phyloP scores from a whole-genome alignment of 768 basidiomycete species.

The Pluteus cervinus region DNA sequence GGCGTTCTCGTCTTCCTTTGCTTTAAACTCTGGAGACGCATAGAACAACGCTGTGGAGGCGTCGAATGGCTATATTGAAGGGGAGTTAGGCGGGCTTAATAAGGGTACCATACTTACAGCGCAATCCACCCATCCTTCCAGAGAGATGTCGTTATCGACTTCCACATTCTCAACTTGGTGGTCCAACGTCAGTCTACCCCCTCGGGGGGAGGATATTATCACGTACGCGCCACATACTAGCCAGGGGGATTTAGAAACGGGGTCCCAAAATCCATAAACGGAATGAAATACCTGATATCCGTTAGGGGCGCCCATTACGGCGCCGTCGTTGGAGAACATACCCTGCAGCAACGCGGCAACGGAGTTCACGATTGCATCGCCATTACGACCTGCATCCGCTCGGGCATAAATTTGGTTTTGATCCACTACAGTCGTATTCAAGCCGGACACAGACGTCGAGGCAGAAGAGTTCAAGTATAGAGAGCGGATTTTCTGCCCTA shows the following conservation, averaged over 20 bases:
- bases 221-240: slow-evolving; percentile 35
- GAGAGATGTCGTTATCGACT: slow-evolving; percentile 50
- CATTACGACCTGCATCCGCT: slow-evolving; percentile 71
- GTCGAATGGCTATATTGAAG: slow-evolving; percentile 36
- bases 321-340: slow-evolving; percentile 62
- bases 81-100: background rate
- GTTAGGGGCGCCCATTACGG: slow-evolving; percentile 46
- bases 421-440: slow-evolving; percentile 30
- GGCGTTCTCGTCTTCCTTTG: slow-evolving; percentile 36
- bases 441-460: slow-evolving; percentile 41
- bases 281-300: slow-evolving; percentile 52
- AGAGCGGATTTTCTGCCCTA: slow-evolving; percentile 46
- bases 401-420: slow-evolving; percentile 35
- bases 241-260: too few relatives aligned
- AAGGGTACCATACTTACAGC: slow-evolving; percentile 38
- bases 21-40: slow-evolving; percentile 41
- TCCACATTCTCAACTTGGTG: slow-evolving; percentile 55
- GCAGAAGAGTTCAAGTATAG: slow-evolving; percentile 52
- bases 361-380: slow-evolving; percentile 59
- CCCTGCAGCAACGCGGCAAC: slow-evolving; percentile 67
- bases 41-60: slow-evolving; percentile 47
- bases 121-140: slow-evolving; percentile 65
- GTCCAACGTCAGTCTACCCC: slow-evolving; percentile 6
- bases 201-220: background rate
- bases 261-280: background rate